Evolutionary conservation across 257 asterid genomes (phyloP).

Genomic region (Solanum rostratum): DNA sequence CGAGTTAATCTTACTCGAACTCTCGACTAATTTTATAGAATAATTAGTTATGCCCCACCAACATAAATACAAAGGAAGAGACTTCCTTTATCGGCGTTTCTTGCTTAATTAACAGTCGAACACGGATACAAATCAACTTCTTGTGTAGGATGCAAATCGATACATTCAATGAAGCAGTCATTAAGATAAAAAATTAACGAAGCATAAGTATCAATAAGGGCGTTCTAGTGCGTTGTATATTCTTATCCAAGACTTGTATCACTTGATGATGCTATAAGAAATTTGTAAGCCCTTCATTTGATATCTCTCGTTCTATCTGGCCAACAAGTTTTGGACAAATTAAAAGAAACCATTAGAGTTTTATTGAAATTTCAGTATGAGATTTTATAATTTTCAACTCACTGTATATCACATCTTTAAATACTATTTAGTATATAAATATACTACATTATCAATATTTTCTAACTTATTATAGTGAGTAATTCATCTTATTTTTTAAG

Average conservation of each 20-base stretch:
- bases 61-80: neutral
- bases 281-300: neutral
- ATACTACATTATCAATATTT: neutral
- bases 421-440: neutral
- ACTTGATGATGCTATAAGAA: no score
- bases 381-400: neutral
- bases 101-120: neutral
- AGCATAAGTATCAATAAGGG: no score
- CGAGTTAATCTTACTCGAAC: no score
- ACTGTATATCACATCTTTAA: neutral
- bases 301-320: fast-evolving
- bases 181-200: neutral
- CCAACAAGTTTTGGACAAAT: neutral
- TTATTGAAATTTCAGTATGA: fast-evolving
- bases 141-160: neutral
- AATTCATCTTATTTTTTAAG: neutral
- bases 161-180: neutral
- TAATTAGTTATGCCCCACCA: neutral
- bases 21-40: neutral
- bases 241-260: no score
- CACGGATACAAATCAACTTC: neutral
- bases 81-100: neutral
- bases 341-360: neutral
- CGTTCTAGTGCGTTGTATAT: no score
- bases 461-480: neutral